Percentiles rank a stretch among this genome's conserved stretches.
phyloP scores from a whole-genome alignment of 1,284 basidiomycete genomes.

The Phellinidium pouzarii region DNA sequence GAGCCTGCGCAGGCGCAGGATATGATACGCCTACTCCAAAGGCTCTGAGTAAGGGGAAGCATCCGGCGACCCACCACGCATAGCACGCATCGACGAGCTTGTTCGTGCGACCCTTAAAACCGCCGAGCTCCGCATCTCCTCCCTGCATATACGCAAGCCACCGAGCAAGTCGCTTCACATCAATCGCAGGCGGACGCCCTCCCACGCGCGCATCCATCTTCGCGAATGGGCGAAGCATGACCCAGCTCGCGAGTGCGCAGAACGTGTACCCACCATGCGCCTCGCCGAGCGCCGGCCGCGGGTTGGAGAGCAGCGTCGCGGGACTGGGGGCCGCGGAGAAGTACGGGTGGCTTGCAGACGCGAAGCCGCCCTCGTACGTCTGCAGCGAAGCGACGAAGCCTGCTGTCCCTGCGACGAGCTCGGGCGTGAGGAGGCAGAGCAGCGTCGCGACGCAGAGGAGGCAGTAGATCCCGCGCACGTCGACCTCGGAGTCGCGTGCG shows the following conservation, averaged over 20 bases:
- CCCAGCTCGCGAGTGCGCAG: conserved; percentile 83
- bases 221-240: conserved; percentile 62
- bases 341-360: conserved; percentile 74
- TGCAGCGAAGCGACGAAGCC: conserved; percentile 78
- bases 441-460: conserved; percentile 65
- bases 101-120: conserved; percentile 91
- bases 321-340: conserved; percentile 32
- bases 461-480: conserved; percentile 83
- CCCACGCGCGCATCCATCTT: conserved; percentile 20
- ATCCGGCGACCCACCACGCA: conserved; percentile 96
- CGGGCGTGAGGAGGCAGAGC: conserved; percentile 81
- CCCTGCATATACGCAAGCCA: conserved; percentile 93
- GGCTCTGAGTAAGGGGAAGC: conserved; percentile 77
- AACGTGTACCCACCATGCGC: conserved; percentile 98
- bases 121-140: conserved; percentile 75
- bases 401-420: conserved; percentile 65
- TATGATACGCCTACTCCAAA: conserved; percentile 37
- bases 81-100: conserved; percentile 99
- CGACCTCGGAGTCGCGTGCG: conserved; percentile 83
- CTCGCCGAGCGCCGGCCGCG: conserved; percentile 75
- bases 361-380: conserved; percentile 97
- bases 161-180: conserved; percentile 59
- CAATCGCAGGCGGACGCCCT: conserved; percentile 36
- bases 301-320: conserved; percentile 30
- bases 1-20: conserved; percentile 19